Base-by-base conservation (phyloP, 805 yeast genomes). In the Kregervanrija delftensis region DNA sequence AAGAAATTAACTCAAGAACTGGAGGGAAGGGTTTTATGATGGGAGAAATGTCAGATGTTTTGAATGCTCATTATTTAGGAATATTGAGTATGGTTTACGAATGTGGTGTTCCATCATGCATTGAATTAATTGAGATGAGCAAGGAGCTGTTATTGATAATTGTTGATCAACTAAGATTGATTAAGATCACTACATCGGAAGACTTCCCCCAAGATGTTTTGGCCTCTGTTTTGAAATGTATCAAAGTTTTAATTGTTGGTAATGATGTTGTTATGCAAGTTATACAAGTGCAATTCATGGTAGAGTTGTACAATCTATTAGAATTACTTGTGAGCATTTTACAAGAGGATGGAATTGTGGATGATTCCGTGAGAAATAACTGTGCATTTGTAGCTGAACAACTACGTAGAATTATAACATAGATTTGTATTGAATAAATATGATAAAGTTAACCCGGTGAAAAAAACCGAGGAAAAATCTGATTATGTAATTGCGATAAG, bases 81-180 rank as follows among this genome's bases (percentile, higher is more conserved):
- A 79, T 86, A 0, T 55, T 84, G 43, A 69, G 78, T 0, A 54
- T 83, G n/a, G 52, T 84, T 2, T 57, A 81, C 15, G 77, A 76
- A 43, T 65, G 79, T 41, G 78, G 84, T 0, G 73, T 76, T 48
- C 88, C 87, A 1, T 64, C 77, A 2, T 63, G 77, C 0, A 50
- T 63, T 1, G 73, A 76, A 37, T 55, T 79, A 17, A 57, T 64
- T 1, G 85, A 76, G 33, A 81, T 85, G 86, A 66, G 76, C 1
- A 56, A 63, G 2, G 89, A 83, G 49, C 60, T 72, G 44, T 49
- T 82, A 6, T 51, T 59, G 1, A 56, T 77, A 11, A 9, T 56
- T 1, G 14, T 38, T 3, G 52, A 42, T 8, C 53, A 46, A 33
- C 22, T 55, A 22, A 39, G 42, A 32, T 37, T 15, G 1, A 35